phyloP scores from a whole-genome alignment of 371 early-diverging fungal genomes.

The Apophysomyces variabilis region DNA sequence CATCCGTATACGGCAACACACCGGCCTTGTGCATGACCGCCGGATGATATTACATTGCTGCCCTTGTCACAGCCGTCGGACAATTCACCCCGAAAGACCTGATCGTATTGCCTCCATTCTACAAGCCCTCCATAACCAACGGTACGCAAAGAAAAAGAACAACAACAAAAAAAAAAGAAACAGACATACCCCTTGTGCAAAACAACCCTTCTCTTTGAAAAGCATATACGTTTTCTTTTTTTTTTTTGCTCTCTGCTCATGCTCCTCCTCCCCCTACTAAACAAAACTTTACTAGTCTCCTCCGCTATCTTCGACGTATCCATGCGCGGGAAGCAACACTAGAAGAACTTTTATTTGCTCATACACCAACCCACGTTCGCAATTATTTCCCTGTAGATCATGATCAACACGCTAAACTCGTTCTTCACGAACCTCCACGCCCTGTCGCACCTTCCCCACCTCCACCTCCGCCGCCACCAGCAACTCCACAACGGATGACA shows the following conservation, averaged over 20 bases:
- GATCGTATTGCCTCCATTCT: conserved; percentile 55
- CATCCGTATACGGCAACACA: conserved; percentile 49
- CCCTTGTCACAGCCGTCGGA: conserved; percentile 60
- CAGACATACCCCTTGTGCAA: no score
- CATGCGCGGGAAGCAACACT: conserved; percentile 57
- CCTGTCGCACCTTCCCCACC: conserved; percentile 15
- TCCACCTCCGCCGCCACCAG: conserved; percentile 16
- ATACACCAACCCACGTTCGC: conserved; percentile 57
- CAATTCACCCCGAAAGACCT: conserved; percentile 68
- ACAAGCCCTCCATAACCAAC: conserved; percentile 39
- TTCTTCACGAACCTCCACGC: conserved; percentile 11
- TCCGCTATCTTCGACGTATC: conserved; percentile 59
- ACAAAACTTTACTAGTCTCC: conserved; percentile 30
- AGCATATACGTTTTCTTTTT: no score
- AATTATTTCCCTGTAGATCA: conserved; percentile 44
- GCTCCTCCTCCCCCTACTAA: no score
- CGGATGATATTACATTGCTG: conserved; percentile 63
- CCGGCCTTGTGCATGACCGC: conserved; percentile 62
- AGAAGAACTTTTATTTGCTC: conserved; percentile 56
- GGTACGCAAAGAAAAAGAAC: conserved; percentile 23
- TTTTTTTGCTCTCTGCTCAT: no score
- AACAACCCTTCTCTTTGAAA: no score
- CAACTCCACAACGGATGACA: conserved; percentile 18
- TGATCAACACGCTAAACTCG: conserved; percentile 12
- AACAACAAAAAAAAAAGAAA: no score